These are phyloP conservation scores for Terana coerulea DNA, from an alignment of 768 basidiomycete species.

Conservation along the genomic window DNA sequence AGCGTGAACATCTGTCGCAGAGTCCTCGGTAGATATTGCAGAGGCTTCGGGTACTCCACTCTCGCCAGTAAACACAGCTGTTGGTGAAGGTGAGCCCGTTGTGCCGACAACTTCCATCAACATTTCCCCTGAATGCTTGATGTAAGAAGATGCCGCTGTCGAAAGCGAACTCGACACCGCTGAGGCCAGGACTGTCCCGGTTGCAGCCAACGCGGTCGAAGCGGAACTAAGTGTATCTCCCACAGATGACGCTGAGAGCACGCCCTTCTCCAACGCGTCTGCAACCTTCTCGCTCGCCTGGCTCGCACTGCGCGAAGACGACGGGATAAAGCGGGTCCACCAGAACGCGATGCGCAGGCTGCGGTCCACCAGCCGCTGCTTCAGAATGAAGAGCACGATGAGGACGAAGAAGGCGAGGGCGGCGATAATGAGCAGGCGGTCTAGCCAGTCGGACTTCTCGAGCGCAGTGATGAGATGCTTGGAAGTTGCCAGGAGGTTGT, in stretches of 20 bases:
- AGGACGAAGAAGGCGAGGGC: conserved; percentile 82
- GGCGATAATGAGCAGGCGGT: conserved; percentile 80
- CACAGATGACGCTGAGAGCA: neutral
- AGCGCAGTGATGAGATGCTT: conserved; percentile 83
- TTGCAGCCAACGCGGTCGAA: neutral
- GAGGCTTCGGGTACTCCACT: no score
- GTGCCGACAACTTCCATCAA: no score
- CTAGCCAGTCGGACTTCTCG: conserved; percentile 88
- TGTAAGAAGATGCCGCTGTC: no score
- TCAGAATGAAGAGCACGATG: conserved; percentile 81
- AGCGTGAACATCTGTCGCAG: no score
- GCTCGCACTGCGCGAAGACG: conserved; percentile 29
- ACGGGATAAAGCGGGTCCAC: conserved; percentile 79
- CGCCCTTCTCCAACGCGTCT: conserved; percentile 34
- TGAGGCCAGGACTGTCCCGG: neutral
- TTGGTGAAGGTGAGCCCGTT: no score
- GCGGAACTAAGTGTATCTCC: neutral
- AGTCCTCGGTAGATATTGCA: no score
- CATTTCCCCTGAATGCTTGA: no score
- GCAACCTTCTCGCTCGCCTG: conserved; percentile 27
- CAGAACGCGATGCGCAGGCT: conserved; percentile 78
- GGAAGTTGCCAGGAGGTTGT: conserved; percentile 68
- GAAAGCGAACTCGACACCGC: no score
- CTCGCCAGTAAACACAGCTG: no score
- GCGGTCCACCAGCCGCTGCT: conserved; percentile 81